Conservation (phyloP, 192 early-diverging fungal species). For the Coemansia sp. region DNA sequence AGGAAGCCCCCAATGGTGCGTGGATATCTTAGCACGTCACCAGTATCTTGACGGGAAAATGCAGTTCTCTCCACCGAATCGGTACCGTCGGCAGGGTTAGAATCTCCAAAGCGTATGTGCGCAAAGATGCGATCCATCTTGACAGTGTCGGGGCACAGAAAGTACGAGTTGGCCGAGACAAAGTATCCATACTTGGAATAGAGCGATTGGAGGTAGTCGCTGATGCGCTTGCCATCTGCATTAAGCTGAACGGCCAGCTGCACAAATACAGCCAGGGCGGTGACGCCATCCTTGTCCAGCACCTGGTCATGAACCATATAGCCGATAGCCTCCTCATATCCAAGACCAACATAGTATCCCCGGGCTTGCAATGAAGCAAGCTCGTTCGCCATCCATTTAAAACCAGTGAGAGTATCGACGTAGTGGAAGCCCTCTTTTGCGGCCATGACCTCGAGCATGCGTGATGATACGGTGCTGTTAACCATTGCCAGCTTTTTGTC, state of each 20-base stretch:
- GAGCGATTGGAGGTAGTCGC: constrained; percentile 68
- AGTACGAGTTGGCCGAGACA: constrained; percentile 84
- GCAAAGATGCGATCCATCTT: constrained; percentile 75
- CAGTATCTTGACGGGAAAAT: constrained; percentile 9
- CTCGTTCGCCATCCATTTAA: constrained; percentile 93
- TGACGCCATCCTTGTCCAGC: constrained; percentile 91
- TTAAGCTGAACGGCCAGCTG: constrained; percentile 71
- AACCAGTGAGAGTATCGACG: constrained; percentile 91
- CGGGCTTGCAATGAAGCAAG: constrained; percentile 65
- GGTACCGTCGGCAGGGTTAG: not conserved
- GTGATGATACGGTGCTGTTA: constrained; percentile 85
- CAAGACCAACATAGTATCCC: constrained; percentile 74
- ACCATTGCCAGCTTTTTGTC: constrained; percentile 69
- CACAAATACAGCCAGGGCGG: constrained; percentile 76
- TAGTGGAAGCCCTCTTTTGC: constrained; percentile 75
- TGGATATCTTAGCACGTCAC: constrained; percentile 68
- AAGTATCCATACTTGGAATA: constrained; percentile 82
- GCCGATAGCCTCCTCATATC: constrained; percentile 94
- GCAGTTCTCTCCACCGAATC: constrained; percentile 17
- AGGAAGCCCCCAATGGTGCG: constrained; percentile 63
- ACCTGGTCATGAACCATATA: constrained; percentile 78
- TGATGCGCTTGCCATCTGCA: constrained; percentile 60
- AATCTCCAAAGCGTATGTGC: constrained; percentile 74
- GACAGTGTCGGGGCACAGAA: constrained; percentile 73
- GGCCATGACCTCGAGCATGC: constrained; percentile 76